Conservation (phyloP, 176 grass and related monocot genomes). For the Thinopyrum elongatum region DNA sequence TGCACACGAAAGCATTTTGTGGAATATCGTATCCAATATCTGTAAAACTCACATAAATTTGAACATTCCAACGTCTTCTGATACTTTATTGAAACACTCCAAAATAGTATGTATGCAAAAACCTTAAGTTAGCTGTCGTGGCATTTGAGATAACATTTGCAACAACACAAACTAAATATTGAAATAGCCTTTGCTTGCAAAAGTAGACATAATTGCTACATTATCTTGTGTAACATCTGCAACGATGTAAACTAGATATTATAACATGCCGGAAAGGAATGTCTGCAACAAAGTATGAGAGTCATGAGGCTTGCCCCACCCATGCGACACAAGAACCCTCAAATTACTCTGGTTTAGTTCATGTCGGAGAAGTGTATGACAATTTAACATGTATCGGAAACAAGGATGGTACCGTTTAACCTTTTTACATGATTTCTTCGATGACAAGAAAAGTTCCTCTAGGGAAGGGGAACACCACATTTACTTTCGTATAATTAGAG, state of each 20-base stretch:
- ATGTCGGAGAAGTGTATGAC: not conserved
- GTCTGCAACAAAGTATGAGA: not conserved
- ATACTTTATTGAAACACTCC: not conserved
- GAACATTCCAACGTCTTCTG: not conserved
- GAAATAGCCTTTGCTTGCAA: not conserved
- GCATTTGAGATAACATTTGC: not conserved
- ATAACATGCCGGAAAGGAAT: not conserved
- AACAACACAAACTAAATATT: not conserved
- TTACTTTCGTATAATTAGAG: not conserved
- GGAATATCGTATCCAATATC: not conserved
- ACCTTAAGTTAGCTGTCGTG: not conserved
- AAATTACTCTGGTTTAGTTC: not conserved
- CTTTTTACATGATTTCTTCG: not conserved
- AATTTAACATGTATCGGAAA: not conserved
- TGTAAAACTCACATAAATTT: not conserved
- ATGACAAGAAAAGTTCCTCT: not conserved
- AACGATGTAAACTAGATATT: no score
- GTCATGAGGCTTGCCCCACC: not conserved
- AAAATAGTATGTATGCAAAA: not conserved
- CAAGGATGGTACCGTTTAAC: not conserved
- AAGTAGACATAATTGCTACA: not conserved
- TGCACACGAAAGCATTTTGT: slow-evolving; percentile 1
- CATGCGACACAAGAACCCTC: no score
- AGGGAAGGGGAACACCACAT: not conserved
- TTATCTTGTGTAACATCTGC: not conserved